Evolutionary conservation across 2,329 filamentous ascomycete genomes (phyloP), one percentile per base, ranked within the genome.

Genomic region (Phialocephala sp.): DNA sequence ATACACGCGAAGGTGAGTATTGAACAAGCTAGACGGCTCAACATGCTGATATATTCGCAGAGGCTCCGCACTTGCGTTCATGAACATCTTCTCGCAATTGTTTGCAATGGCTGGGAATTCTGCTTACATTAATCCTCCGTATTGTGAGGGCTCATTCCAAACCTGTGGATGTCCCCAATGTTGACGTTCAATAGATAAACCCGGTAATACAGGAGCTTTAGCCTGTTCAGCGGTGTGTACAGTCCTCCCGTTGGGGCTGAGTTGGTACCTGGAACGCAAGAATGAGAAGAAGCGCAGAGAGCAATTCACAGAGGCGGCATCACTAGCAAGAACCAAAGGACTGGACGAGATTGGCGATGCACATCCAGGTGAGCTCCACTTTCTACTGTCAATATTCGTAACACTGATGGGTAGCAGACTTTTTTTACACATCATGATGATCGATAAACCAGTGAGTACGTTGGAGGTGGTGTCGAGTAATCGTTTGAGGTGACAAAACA

Each of bases 211-310:
- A 22, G 45, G n/a, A 22, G 4, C 18, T 9, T 50, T 50, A n/a
- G 45, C 45, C 11, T 24, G n/a, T 24, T 50, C 45, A 11, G n/a
- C n/a, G 8, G 20, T 50, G 6, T 50, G 45, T 14, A n/a, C 22
- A 24, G n/a, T 50, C n/a, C n/a, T 22, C n/a, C 45, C 45, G 2
- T 24, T 50, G 8, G 45, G 11, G 12, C 11, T 50, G 45, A 50
- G 45, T 50, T 50, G 45, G 45, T 50, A 50, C n/a, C 11, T 50
- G 45, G n/a, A 50, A 11, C n/a, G 45, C 9, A n/a, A 22, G n/a
- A 50, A 50, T 22, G 45, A 50, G n/a, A 50, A 20, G 45, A 50
- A 24, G 45, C 45, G n/a, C 45, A 22, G 45, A 50, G 45, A 50
- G 8, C 45, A 50, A 20, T 50, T 50, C 20, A 22, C n/a, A 4